Evolutionary conservation across 2,329 filamentous ascomycete genomes (phyloP), one percentile per base, ranked within the genome.

Genomic region (Alternaria ethzedia): DNA sequence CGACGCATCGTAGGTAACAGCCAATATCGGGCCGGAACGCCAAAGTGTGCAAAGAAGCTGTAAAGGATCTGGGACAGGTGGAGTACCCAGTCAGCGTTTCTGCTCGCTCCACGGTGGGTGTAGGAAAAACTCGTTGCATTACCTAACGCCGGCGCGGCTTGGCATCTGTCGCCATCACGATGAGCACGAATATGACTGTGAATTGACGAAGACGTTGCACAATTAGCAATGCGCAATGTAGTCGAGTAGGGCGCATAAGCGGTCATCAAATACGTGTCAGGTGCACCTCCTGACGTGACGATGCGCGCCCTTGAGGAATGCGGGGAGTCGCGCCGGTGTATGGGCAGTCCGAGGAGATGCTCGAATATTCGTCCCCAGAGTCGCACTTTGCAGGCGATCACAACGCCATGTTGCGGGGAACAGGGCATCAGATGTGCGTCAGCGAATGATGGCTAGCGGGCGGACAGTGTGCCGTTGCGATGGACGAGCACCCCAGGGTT

Each of bases 341-440:
- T 50, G 61, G 44, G 25, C 63, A 44, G 68, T 75, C 76, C 76
- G 70, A 70, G 76, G 76, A 78, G 75, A 78, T 75, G 74, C 55
- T 70, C 45, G 54, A 65, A 51, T 59, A 65, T 66, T 67, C 66
- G 52, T 49, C 61, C 54, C 62, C 54, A 66, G 61, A 59, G 20
- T 65, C 45, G 63, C 64, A 61, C 51, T 60, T 63, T 65, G 43
- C 54, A 66, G 63, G 59, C 60, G 47, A 61, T 57, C 59, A 65
- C 55, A 54, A 70, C 66, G 71, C 70, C 70, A 70, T 63, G 64
- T 66, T 75, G 75, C 72, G 75, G 75, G 72, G 74, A 71, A 70
- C 44, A 57, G 54, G 32, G 54, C 59, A 65, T 65, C 61, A 63
- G 23, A 52, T 57, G 30, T 59, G 58, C 64, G 58, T 47, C 47